Conservation (phyloP, 2,329 filamentous ascomycete species). For the Nemania sp. region DNA sequence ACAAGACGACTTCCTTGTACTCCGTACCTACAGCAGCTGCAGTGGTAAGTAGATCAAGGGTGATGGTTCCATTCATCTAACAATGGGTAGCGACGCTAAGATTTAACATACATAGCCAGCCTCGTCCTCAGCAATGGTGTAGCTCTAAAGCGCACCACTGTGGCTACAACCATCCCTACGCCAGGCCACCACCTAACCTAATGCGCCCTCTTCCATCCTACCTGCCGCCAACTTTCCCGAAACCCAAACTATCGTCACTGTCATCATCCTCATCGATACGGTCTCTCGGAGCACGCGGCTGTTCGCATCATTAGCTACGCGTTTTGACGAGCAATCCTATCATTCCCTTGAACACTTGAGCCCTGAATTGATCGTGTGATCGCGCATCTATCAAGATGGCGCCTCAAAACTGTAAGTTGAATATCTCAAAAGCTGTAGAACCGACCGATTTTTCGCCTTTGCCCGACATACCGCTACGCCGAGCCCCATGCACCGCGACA, state of each 20-base stretch:
- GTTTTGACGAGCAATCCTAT: not conserved
- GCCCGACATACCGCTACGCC: not conserved
- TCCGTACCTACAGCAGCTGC: too few relatives aligned
- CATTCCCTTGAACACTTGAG: not conserved
- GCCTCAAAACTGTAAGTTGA: slow-evolving; percentile 36
- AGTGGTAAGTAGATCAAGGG: too few relatives aligned
- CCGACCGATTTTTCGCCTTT: not conserved
- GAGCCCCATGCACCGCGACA: not conserved
- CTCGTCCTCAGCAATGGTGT: slow-evolving; percentile 5
- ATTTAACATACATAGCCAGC: slow-evolving; percentile 10
- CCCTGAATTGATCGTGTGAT: slow-evolving; percentile 9
- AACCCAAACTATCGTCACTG: not conserved
- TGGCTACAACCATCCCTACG: too few relatives aligned
- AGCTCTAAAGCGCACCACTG: slow-evolving; percentile 4
- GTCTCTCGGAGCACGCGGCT: not conserved
- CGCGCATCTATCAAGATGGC: slow-evolving; percentile 30
- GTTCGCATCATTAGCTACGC: not conserved
- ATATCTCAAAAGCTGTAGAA: slow-evolving; percentile 4
- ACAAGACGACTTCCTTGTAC: too few relatives aligned
- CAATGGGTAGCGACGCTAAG: too few relatives aligned
- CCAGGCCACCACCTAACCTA: too few relatives aligned
- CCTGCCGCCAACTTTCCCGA: not conserved
- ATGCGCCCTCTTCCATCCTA: not conserved
- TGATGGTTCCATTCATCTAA: too few relatives aligned
- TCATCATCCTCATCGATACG: not conserved